These are phyloP conservation scores for Kazachstania sp. DNA, from an alignment of 1,139 yeast species.

Conservation along the genomic window DNA sequence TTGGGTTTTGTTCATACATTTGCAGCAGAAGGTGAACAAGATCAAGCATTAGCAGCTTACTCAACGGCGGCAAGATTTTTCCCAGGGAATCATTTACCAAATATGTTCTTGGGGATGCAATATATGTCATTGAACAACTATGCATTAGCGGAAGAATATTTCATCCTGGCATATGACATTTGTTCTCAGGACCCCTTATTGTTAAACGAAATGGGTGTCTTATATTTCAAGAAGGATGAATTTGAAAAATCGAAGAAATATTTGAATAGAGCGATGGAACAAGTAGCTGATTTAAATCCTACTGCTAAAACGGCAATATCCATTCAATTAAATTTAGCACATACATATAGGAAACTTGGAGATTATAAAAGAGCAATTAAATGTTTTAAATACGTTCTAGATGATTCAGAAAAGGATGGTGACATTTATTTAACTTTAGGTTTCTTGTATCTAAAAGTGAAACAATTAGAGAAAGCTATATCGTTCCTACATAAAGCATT, in stretches of 20 bases:
- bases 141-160: conserved; percentile 77
- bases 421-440: conserved; percentile 81
- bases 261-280: conserved; percentile 63
- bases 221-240: conserved; percentile 69
- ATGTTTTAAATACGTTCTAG: conserved; percentile 69
- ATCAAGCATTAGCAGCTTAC: conserved; percentile 95
- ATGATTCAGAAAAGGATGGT: conserved; percentile 61
- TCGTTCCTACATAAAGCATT: conserved; percentile 74
- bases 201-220: conserved; percentile 87
- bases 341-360: conserved; percentile 68
- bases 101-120: conserved; percentile 91
- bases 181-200: conserved; percentile 82
- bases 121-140: conserved; percentile 81
- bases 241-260: conserved; percentile 60
- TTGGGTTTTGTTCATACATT: conserved; percentile 97
- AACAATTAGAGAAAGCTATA: conserved; percentile 58
- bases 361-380: conserved; percentile 58
- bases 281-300: conserved; percentile 61
- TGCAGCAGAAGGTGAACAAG: conserved; percentile 97
- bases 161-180: conserved; percentile 63
- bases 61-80: conserved; percentile 91
- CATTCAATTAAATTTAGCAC: conserved; percentile 83
- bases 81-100: conserved; percentile 91
- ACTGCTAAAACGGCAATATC: conserved; percentile 83
- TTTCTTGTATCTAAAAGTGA: conserved; percentile 63